A percentile compares a stretch with the other conserved stretches of the same genome.
phyloP scores from a whole-genome alignment of 1,139 yeast genomes.

The Geotrichum fermentans region DNA sequence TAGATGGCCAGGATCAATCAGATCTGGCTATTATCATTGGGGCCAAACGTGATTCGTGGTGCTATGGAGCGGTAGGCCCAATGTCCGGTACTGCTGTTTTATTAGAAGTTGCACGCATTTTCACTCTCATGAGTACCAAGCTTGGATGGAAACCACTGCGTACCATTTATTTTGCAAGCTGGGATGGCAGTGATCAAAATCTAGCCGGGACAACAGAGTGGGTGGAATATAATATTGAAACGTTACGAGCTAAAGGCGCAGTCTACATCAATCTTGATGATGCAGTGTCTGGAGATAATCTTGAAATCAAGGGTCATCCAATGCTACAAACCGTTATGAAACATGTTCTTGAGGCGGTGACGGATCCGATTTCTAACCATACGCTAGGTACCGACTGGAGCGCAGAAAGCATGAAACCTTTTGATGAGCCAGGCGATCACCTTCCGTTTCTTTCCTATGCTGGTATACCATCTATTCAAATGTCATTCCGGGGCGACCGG shows the following conservation, averaged over 20 bases:
- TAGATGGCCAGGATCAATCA: slow-evolving; percentile 75
- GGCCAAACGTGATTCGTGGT: slow-evolving; percentile 73
- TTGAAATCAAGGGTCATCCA: slow-evolving; percentile 65
- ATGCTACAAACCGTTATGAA: slow-evolving; percentile 48
- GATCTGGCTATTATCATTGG: slow-evolving; percentile 75
- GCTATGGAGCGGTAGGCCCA: slow-evolving; percentile 70
- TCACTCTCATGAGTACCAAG: slow-evolving; percentile 61
- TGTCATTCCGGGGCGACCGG: slow-evolving; percentile 44
- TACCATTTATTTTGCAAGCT: slow-evolving; percentile 75
- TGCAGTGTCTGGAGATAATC: slow-evolving; percentile 57
- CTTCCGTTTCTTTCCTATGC: slow-evolving; percentile 59
- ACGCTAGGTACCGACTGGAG: slow-evolving; percentile 38
- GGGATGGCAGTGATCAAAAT: slow-evolving; percentile 81
- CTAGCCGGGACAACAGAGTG: slow-evolving; percentile 82
- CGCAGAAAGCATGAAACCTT: slow-evolving; percentile 20
- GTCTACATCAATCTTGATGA: slow-evolving; percentile 75
- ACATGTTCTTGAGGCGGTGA: slow-evolving; percentile 36
- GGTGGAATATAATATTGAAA: slow-evolving; percentile 55
- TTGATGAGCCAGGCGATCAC: slow-evolving; percentile 49
- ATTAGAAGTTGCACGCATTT: slow-evolving; percentile 64
- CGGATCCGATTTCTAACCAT: slow-evolving; percentile 42
- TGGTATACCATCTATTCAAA: slow-evolving; percentile 66
- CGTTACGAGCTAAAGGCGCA: slow-evolving; percentile 57
- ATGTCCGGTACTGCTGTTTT: slow-evolving; percentile 73
- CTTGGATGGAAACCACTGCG: slow-evolving; percentile 82